phyloP scores from a whole-genome alignment of 140 eudicot species.

The Bidens hawaiensis region DNA sequence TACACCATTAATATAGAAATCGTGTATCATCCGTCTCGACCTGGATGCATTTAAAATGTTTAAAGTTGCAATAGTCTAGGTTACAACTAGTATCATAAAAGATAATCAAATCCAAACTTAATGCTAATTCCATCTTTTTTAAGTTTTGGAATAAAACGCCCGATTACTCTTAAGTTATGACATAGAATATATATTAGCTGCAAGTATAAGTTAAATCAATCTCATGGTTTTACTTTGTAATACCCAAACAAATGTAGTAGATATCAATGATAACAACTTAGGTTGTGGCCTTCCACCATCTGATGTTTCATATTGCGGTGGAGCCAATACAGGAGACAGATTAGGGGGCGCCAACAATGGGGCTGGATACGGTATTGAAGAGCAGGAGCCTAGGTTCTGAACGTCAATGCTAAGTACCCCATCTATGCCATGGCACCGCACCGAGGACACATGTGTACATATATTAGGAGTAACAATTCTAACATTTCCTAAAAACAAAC shows the following conservation, averaged over 20 bases:
- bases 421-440: slow-evolving; percentile 78
- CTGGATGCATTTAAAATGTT: no score
- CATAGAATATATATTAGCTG: no score
- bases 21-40: no score
- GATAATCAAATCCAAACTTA: no score
- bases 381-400: slow-evolving; percentile 4
- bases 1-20: no score
- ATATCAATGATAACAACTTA: slow-evolving; percentile 17
- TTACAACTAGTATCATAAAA: no score
- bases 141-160: no score
- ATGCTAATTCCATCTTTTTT: no score
- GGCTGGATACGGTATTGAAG: slow-evolving; percentile 2
- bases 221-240: slow-evolving; percentile 3
- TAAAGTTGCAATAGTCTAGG: no score
- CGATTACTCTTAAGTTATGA: no score
- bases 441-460: slow-evolving; percentile 45
- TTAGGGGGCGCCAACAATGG: slow-evolving; percentile 19
- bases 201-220: slow-evolving; percentile 7
- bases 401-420: slow-evolving; percentile 28
- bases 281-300: slow-evolving; percentile 15
- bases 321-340: slow-evolving; percentile 11
- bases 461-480: slow-evolving; percentile 59
- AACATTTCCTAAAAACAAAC: slow-evolving; percentile 48
- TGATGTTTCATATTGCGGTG: slow-evolving; percentile 25
- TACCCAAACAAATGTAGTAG: slow-evolving; percentile 21